Conservation (phyloP, 257 asterid species). For the Cinchona pubescens region DNA sequence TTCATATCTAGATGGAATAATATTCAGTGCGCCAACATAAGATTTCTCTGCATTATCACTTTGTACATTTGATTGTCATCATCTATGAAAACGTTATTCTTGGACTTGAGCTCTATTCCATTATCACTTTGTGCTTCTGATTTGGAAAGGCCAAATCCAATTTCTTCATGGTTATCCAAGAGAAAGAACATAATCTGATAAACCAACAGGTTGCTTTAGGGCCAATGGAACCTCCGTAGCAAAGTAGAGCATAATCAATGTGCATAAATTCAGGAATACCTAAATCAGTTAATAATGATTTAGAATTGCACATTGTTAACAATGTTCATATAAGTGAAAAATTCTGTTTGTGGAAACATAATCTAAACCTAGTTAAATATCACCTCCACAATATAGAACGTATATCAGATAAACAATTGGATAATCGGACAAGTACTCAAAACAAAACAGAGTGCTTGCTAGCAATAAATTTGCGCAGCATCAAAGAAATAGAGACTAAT, state of each 20-base stretch:
- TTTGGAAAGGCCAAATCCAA: slow-evolving; percentile 45
- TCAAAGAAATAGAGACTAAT: not conserved
- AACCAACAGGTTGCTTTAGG: slow-evolving; percentile 42
- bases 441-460: not conserved
- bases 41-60: no score
- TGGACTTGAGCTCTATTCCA: no score
- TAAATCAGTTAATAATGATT: slow-evolving; percentile 28
- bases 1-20: no score
- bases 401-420: not conserved
- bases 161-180: slow-evolving; percentile 48
- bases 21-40: no score
- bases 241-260: slow-evolving; percentile 82
- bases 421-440: not conserved
- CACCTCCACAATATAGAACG: not conserved
- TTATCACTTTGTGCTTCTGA: slow-evolving; percentile 26
- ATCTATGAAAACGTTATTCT: no score
- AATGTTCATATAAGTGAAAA: no score
- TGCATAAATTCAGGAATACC: slow-evolving; percentile 75
- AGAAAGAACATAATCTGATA: slow-evolving; percentile 92
- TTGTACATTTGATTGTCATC: no score
- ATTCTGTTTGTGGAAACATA: slow-evolving; percentile 9
- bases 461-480: not conserved
- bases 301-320: slow-evolving; percentile 20
- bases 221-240: slow-evolving; percentile 82
- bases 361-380: not conserved